These are phyloP conservation scores for Tuber melanosporum DNA, from an alignment of 495 filamentous ascomycete species.

Conservation along the genomic window DNA sequence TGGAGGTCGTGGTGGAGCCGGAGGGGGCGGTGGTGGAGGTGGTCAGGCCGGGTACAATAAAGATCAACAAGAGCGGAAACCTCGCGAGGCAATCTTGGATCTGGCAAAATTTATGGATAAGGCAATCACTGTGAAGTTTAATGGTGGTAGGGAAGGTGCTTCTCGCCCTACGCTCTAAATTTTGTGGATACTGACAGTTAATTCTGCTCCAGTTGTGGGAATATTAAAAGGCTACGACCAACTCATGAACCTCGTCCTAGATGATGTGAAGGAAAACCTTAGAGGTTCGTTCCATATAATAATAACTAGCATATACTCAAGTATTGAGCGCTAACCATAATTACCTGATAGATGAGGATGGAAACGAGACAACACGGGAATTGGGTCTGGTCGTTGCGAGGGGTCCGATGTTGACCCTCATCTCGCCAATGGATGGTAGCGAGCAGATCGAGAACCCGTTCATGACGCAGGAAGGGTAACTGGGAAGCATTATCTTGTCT, in stretches of 20 bases:
- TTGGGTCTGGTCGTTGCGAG: conserved; percentile 88
- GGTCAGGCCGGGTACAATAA: conserved; percentile 43
- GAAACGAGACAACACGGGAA: conserved; percentile 72
- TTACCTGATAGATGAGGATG: conserved; percentile 69
- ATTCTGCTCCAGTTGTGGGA: conserved; percentile 59
- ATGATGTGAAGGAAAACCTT: conserved; percentile 84
- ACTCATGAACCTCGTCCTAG: conserved; percentile 94
- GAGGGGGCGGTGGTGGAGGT: conserved; percentile 47
- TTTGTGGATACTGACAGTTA: neutral
- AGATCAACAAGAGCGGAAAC: conserved; percentile 62
- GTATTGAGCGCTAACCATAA: conserved; percentile 14
- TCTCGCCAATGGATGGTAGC: conserved; percentile 88
- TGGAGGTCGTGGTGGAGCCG: conserved; percentile 43
- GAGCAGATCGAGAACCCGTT: conserved; percentile 96
- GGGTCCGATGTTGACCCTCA: conserved; percentile 83
- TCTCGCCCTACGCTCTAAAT: conserved; percentile 9
- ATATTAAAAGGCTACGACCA: conserved; percentile 92
- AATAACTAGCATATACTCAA: neutral
- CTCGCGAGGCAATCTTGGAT: conserved; percentile 98
- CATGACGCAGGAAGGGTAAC: conserved; percentile 54
- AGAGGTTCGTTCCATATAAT: conserved; percentile 55
- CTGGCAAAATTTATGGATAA: conserved; percentile 94
- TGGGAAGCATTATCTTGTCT: neutral
- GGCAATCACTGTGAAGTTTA: conserved; percentile 90
- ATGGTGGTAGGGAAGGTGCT: conserved; percentile 84